A percentile compares a stretch with the other conserved stretches of the same genome.
These are phyloP conservation scores for Vanderwaltozyma yarrowii DNA, from an alignment of 805 yeast species.

Conservation along the genomic window DNA sequence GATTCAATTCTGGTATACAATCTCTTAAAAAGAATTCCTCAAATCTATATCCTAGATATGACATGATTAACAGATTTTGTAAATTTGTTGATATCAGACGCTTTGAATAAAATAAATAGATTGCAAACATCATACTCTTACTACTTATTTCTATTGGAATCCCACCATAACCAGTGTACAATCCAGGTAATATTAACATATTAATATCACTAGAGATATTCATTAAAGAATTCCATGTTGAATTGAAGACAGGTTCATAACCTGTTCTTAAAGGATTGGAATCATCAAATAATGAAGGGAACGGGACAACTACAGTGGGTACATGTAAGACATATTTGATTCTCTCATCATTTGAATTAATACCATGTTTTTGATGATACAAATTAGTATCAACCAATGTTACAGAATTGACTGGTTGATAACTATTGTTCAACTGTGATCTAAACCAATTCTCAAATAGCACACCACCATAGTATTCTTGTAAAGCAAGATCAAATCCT, in stretches of 20 bases:
- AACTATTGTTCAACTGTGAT: slow-evolving; percentile 12
- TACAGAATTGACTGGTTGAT: slow-evolving; percentile 20
- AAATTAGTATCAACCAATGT: slow-evolving; percentile 2
- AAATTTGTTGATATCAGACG: slow-evolving; percentile 13
- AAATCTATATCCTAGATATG: slow-evolving; percentile 17
- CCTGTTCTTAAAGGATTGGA: slow-evolving; percentile 15
- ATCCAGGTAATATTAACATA: slow-evolving; percentile 23
- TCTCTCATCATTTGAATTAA: slow-evolving; percentile 3
- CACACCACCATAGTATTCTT: slow-evolving; percentile 17
- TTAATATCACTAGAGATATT: slow-evolving; percentile 15
- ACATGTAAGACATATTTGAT: slow-evolving; percentile 22
- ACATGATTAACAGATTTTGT: slow-evolving; percentile 20
- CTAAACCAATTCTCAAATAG: slow-evolving; percentile 24
- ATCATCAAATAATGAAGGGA: slow-evolving; percentile 9
- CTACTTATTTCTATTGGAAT: slow-evolving; percentile 20
- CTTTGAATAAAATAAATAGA: slow-evolving; percentile 14
- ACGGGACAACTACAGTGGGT: slow-evolving; percentile 27
- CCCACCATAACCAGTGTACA: slow-evolving; percentile 27
- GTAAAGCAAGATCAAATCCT: slow-evolving; percentile 36
- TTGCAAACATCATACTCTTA: slow-evolving; percentile 24
- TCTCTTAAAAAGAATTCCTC: not conserved
- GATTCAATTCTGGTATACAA: not conserved
- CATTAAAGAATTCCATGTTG: slow-evolving; percentile 20
- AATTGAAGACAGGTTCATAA: slow-evolving; percentile 21
- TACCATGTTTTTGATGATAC: not conserved